Evolutionary conservation across 352 stramenopile genomes (phyloP).

Genomic region (Pythium dissotocum): DNA sequence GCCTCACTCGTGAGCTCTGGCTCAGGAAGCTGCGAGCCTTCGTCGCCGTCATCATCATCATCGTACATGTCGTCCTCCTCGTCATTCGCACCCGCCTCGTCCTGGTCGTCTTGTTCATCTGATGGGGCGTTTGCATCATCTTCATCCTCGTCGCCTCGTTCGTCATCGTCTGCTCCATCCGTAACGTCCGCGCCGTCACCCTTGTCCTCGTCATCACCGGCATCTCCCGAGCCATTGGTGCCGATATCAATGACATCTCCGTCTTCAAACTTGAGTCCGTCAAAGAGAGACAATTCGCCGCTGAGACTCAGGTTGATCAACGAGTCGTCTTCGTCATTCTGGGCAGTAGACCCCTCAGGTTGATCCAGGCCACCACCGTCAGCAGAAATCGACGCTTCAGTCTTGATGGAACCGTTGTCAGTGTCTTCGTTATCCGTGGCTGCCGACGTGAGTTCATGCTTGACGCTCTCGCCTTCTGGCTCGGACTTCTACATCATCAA

Average conservation of each 20-base stretch:
- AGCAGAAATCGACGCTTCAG: not conserved
- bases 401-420: constrained; percentile 16
- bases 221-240: constrained; percentile 35
- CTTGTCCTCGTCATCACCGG: constrained; percentile 36
- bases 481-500: constrained; percentile 7
- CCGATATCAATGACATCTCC: constrained; percentile 82
- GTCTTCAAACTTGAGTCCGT: constrained; percentile 86
- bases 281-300: constrained; percentile 82
- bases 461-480: constrained; percentile 16
- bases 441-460: constrained; percentile 15
- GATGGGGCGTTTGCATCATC: constrained; percentile 1
- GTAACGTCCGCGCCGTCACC: constrained; percentile 32
- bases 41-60: constrained; percentile 30
- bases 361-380: constrained; percentile 11
- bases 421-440: constrained; percentile 28
- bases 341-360: not conserved
- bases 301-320: constrained; percentile 77
- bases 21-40: constrained; percentile 11
- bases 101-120: constrained; percentile 32
- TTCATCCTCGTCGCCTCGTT: constrained; percentile 27
- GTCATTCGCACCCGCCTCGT: constrained; percentile 15
- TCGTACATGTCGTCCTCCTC: constrained; percentile 63
- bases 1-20: constrained; percentile 10
- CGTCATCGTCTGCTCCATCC: constrained; percentile 30
- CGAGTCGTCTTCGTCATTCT: constrained; percentile 53